Evolutionary conservation across 768 basidiomycete genomes (phyloP).

Genomic region (Suillus americanus): DNA sequence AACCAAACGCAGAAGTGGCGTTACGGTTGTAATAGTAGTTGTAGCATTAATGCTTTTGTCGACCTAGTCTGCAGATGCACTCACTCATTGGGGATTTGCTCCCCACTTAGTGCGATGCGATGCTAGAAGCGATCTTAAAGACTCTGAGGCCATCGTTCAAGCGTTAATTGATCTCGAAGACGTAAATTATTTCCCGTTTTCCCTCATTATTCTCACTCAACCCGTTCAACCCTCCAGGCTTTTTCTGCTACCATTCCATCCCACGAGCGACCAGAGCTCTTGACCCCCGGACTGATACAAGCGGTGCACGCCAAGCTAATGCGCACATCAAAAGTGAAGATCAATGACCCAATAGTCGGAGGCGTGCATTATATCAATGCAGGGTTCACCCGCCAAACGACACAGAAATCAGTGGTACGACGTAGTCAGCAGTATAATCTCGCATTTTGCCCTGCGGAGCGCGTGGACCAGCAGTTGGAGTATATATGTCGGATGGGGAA

Average conservation of each 20-base stretch:
- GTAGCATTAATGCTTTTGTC: not conserved
- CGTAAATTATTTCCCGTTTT: constrained; percentile 10
- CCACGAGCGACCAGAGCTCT: constrained; percentile 22
- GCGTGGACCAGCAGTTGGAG: constrained; percentile 32
- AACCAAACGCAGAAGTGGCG: not conserved
- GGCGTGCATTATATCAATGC: constrained; percentile 30
- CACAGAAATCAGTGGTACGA: constrained; percentile 30
- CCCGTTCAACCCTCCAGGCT: constrained; percentile 17
- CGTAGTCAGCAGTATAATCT: constrained; percentile 34
- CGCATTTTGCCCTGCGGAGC: constrained; percentile 30
- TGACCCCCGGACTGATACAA: constrained; percentile 30
- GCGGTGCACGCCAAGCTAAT: constrained; percentile 29
- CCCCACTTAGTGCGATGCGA: constrained; percentile 24
- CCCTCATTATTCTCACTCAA: not conserved
- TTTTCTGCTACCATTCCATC: constrained; percentile 23
- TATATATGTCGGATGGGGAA: constrained; percentile 36
- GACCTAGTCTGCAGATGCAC: constrained; percentile 25
- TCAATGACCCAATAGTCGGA: constrained; percentile 15
- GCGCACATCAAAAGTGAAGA: constrained; percentile 31
- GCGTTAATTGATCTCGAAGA: constrained; percentile 27
- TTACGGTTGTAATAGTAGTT: not conserved
- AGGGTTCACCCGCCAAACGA: constrained; percentile 26
- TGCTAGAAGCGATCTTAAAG: constrained; percentile 23
- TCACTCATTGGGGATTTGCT: constrained; percentile 27
- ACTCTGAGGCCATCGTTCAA: constrained; percentile 21